Conservation (phyloP, 177 flowering plant species). For the Telopea speciosissima region DNA sequence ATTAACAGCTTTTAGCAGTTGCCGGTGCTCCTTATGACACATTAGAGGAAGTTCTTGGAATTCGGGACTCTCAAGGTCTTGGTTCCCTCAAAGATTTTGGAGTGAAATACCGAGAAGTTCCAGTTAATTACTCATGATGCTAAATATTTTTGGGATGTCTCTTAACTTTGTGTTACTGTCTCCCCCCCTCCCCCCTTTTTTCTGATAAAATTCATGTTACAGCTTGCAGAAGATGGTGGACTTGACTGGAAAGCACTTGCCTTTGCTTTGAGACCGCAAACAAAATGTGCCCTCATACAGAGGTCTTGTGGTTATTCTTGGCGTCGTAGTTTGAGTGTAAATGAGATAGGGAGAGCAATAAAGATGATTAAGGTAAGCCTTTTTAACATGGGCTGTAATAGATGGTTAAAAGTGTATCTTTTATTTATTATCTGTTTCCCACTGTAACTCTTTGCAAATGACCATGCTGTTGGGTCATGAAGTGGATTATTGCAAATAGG, state of each 20-base stretch:
- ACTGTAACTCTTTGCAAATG: neutral
- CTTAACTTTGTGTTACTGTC: neutral
- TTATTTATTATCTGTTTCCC: neutral
- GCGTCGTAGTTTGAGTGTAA: constrained; percentile 71
- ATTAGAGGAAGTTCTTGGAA: constrained; percentile 86
- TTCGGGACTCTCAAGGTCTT: constrained; percentile 54
- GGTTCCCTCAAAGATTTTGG: constrained; percentile 83
- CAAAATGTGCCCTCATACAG: constrained; percentile 88
- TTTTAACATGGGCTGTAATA: neutral
- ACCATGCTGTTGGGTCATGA: neutral
- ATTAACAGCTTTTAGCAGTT: constrained; percentile 80
- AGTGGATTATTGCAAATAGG: neutral
- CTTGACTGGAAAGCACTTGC: constrained; percentile 64
- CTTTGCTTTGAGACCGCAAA: constrained; percentile 54
- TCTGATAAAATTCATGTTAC: constrained; percentile 17
- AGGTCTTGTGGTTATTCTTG: constrained; percentile 93
- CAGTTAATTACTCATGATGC: constrained; percentile 34
- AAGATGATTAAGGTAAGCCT: constrained; percentile 57
- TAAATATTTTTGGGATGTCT: constrained; percentile 2
- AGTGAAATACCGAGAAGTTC: constrained; percentile 66
- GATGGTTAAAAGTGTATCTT: neutral
- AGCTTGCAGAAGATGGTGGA: constrained; percentile 84
- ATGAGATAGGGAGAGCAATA: constrained; percentile 72
- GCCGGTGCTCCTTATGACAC: constrained; percentile 94
- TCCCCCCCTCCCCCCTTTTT: neutral